Base-by-base conservation (phyloP, 106 monocot genomes). In the Allium cepa region DNA sequence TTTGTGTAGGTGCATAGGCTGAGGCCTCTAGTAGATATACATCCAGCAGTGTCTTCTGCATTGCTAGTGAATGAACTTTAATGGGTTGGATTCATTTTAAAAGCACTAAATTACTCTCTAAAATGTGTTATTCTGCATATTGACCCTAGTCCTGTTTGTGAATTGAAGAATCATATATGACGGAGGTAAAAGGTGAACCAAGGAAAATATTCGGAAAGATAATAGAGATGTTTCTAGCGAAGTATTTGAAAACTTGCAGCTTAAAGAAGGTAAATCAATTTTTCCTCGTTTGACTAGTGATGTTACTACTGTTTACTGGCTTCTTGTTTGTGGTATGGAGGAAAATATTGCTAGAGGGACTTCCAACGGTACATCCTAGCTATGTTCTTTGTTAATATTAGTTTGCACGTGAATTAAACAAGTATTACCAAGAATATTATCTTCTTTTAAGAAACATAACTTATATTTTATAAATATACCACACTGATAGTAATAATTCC, bases 11-110 rank as follows among this genome's bases (percentile, higher is more conserved):
- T 97, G 51, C 72, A 87, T 70, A 87, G 80, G 26, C 92, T 88
- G 60, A 84, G 97, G 59, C 79, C 88, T 71, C 76, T 97, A 68
- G 97, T 97, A 66, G 92, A 97, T 73, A 87, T 97, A 66, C 12
- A 76, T 73, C 77, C 88, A 27, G 92, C 88, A 10, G 74, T 84
- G 48, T 90, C 92, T 63, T 92, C 92, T 61, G 88, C 84, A 49
- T 73, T 97, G 74, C 77, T 99, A 26, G 92, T 99, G 87, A 93
- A 99, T 77, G 97, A 92, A 68, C 73, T 83, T 47, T 92, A 99
- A 65, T 92, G 97, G 92, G 78, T 99, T 71, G 97, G 97, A 47
- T 36, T 99, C 47, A 79, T 85, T 66, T 73, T 92, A 53, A 86
- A 57, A 47, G 92, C 97, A 57, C 71, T 92, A 50, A 72, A 99